phyloP scores from a whole-genome alignment of 495 filamentous ascomycete species.

The Durotheca rogersii region DNA sequence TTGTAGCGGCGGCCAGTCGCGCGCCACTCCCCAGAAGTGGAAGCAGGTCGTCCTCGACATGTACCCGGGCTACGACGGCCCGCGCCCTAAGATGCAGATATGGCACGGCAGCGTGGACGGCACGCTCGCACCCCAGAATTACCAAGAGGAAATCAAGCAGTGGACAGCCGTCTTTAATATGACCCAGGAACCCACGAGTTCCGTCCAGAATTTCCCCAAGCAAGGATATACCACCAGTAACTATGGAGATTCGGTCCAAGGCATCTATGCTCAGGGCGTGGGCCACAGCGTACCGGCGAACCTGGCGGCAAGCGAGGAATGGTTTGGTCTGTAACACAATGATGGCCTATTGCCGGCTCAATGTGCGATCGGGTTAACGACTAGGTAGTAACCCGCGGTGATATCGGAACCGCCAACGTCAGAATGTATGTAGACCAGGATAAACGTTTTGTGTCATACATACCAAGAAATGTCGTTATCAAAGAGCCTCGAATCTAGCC shows the following conservation, averaged over 20 bases:
- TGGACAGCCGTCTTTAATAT: conserved; percentile 53
- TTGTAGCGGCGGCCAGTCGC: conserved; percentile 44
- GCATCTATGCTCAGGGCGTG: conserved; percentile 43
- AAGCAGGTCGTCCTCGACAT: conserved; percentile 46
- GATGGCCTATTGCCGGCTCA: too few relatives aligned
- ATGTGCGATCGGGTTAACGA: too few relatives aligned
- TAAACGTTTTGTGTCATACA: conserved; percentile 8
- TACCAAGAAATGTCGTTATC: too few relatives aligned
- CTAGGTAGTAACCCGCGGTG: too few relatives aligned
- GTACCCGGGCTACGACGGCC: conserved; percentile 50
- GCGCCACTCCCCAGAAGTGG: conserved; percentile 45
- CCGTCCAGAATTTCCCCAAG: conserved; percentile 39
- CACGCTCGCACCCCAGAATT: conserved; percentile 48
- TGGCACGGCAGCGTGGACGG: conserved; percentile 52
- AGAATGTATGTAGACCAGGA: conserved; percentile 13
- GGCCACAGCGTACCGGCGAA: conserved; percentile 43
- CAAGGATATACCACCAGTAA: conserved; percentile 41
- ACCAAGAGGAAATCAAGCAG: conserved; percentile 52
- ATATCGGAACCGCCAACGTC: not conserved
- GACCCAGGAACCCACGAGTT: conserved; percentile 32
- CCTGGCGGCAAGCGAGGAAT: conserved; percentile 39
- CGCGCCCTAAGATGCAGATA: conserved; percentile 57
- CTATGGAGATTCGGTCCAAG: conserved; percentile 41
- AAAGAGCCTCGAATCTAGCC: too few relatives aligned
- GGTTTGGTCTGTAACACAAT: conserved; percentile 37